Conservation (phyloP, 176 grass and related monocot genomes). For the Bonia amplexicaulis region DNA sequence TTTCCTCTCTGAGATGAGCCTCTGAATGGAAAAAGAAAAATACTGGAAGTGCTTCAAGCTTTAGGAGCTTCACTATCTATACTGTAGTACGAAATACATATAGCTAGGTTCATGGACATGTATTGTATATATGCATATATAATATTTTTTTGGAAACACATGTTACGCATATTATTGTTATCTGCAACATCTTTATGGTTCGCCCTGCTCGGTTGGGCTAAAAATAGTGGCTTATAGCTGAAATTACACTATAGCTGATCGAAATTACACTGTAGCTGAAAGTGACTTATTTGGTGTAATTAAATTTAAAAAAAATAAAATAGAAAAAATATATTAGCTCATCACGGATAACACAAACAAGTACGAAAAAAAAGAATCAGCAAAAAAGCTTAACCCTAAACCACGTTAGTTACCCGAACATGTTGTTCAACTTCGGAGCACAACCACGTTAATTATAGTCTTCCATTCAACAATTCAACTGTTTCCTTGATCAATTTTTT, state of each 20-base stretch:
- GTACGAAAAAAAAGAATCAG: too few relatives aligned
- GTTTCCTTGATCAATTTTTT: not conserved
- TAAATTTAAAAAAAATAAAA: too few relatives aligned
- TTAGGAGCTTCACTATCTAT: not conserved
- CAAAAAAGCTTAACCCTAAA: too few relatives aligned
- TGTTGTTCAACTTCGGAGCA: not conserved
- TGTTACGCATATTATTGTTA: not conserved
- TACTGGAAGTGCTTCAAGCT: not conserved
- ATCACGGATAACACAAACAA: too few relatives aligned
- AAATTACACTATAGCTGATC: too few relatives aligned
- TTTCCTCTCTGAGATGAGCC: not conserved
- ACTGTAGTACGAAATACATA: not conserved
- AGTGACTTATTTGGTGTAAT: too few relatives aligned
- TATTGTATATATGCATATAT: not conserved
- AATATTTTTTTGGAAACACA: not conserved
- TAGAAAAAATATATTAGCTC: too few relatives aligned
- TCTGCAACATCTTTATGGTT: not conserved
- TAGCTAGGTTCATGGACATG: not conserved
- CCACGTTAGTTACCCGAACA: not conserved
- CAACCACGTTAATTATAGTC: not conserved
- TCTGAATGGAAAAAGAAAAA: not conserved
- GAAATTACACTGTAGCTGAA: too few relatives aligned
- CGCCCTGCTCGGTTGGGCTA: too few relatives aligned
- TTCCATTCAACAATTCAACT: not conserved
- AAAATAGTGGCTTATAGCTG: too few relatives aligned